Evolutionary conservation across 495 filamentous ascomycete species (phyloP), one percentile per base, ranked within the genome.

Genomic region (Apiosordaria backusii): DNA sequence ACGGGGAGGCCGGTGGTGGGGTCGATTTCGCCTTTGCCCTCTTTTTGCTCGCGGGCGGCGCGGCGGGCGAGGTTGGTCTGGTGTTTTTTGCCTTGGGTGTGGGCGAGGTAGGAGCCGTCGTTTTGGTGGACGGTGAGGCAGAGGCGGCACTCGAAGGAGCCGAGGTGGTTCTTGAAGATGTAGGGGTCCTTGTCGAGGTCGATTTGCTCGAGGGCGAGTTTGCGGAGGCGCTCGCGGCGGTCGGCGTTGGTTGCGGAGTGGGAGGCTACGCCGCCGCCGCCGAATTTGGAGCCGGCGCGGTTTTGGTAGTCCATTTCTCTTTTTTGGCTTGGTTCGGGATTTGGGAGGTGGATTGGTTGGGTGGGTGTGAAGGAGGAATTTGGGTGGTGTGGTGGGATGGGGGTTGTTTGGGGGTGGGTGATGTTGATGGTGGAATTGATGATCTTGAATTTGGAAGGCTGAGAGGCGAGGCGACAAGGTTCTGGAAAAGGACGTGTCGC

Each of bases 81-180:
- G 76, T 99, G 95, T 83, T 99, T 99, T 71, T 94, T 92, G 59
- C 95, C 95, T 79, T 99, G 95, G 10, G 95, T 99, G 80, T 99
- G 95, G 0, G 95, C 93, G 71, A 99, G 92, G 81, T 99, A 99
- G 62, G 94, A 97, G 70, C 95, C 95, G 81, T 99, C 95, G 79
- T 99, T 99, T 73, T 99, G 95, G 84, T 99, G 95, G n/a, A 98
- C 96, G 2, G 95, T 99, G 29, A 99, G 83, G 72, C 95, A 99
- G 52, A 99, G 89, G 18, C 96, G 92, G 77, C 95, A 99, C 76
- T 99, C 95, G 81, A 97, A 99, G 77, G 89, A 94, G 68, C 95
- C 95, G 69, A 98, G 92, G 73, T 99, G 95, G 82, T 99, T 99
- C 76, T 96, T 97, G 90, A 99, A 98, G 86, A 99, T 97, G 84